Evolutionary conservation across 2,329 filamentous ascomycete species (phyloP).

Genomic region (Dactylellina drechsleri): DNA sequence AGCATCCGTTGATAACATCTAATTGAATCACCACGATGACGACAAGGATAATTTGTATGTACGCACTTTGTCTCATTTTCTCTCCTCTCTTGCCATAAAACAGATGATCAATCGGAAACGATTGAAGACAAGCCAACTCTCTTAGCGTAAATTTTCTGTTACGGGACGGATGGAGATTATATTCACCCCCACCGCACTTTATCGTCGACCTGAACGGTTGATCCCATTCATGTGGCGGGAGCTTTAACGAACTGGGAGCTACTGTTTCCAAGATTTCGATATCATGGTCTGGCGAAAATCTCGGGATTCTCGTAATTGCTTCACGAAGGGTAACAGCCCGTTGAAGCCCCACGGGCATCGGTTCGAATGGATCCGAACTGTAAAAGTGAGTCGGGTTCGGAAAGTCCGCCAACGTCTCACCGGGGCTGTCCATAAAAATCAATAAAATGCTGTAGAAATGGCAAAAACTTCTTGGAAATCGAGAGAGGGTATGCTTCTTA

Average conservation of each 20-base stretch:
- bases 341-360: constrained; percentile 57
- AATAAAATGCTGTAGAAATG: neutral
- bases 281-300: constrained; percentile 59
- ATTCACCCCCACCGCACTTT: constrained; percentile 70
- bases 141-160: constrained; percentile 72
- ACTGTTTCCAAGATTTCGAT: constrained; percentile 57
- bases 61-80: constrained; percentile 47
- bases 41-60: neutral
- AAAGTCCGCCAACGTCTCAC: constrained; percentile 75
- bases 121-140: constrained; percentile 76
- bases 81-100: constrained; percentile 63
- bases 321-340: constrained; percentile 63
- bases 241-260: constrained; percentile 60
- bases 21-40: neutral
- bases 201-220: constrained; percentile 65
- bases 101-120: constrained; percentile 71
- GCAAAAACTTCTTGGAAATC: neutral
- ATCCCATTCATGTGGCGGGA: constrained; percentile 55
- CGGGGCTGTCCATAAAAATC: constrained; percentile 67
- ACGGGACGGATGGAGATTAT: constrained; percentile 74
- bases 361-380: constrained; percentile 59
- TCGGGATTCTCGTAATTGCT: constrained; percentile 63
- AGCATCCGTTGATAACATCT: neutral
- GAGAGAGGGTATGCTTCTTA: constrained; percentile 59
- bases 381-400: constrained; percentile 70